Base-by-base conservation (phyloP, 306 rosid species). In the Cyclanthera cordifolia region DNA sequence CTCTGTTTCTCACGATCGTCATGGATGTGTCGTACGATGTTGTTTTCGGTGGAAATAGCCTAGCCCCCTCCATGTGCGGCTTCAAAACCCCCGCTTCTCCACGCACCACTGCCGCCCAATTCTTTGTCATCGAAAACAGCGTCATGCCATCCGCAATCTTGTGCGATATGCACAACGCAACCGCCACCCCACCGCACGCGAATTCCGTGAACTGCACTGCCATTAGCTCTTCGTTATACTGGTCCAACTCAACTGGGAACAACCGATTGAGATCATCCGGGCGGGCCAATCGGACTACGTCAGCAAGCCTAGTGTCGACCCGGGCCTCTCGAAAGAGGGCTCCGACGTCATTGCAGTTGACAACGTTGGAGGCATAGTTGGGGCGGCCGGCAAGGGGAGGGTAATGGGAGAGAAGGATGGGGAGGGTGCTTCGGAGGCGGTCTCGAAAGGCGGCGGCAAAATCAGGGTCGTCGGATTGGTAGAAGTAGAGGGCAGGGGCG, bases 181-280 rank as follows among this genome's bases (percentile, higher is more conserved):
- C 37, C 3, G 86, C 86, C 17, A 88, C 67, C 1, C 92, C 88
- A 0, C 86, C 91, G 57, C 87, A 80, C 0, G 76, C 78, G 4
- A 88, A 86, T 4, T 77, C 69, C 34, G 79, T 84, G 37, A 88
- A 71, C 53, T 84, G 95, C 61, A 84, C 77, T 2, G 88, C 85
- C 24, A 88, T 79, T 10, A 51, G 14, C 50, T 72, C 20, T 7
- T 81, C 78, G 2, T 82, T 72, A 74, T 70, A 49, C 2, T 73
- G 61, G 4, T 82, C 78, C 1, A 84, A 45, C 53, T 81, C 75
- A 48, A 80, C 84, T 11, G 92, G 86, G 25, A 84, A 47, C 16
- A 86, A 56, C 34, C 67, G 66, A 70, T 81, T 74, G 20, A 88
- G 85, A 46, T 82, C 83, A 5, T 19, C 24, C 0, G 86, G 86